Conservation (phyloP, 2,329 filamentous ascomycete species). For the Pezicula radicicola region DNA sequence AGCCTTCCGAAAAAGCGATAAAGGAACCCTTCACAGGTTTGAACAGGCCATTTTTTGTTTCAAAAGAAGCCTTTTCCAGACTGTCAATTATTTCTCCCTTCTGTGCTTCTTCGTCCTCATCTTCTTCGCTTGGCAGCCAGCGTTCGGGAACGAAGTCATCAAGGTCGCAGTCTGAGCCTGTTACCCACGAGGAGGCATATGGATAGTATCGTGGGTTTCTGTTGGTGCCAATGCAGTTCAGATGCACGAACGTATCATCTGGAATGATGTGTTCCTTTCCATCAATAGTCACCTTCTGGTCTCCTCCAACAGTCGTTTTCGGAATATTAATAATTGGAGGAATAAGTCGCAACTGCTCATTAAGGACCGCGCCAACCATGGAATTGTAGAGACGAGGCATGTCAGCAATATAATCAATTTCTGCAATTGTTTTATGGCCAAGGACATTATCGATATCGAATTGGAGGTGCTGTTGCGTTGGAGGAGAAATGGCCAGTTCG, state of each 20-base stretch:
- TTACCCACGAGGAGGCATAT: constrained; percentile 6
- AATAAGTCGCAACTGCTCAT: constrained; percentile 52
- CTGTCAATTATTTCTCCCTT: constrained; percentile 1
- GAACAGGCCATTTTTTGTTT: constrained; percentile 12
- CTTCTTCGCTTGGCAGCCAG: constrained; percentile 31
- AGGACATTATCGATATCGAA: constrained; percentile 22
- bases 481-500: constrained; percentile 19
- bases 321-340: constrained; percentile 53
- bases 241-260: constrained; percentile 36
- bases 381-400: constrained; percentile 23
- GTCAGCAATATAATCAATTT: constrained; percentile 17
- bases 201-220: constrained; percentile 57
- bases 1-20: constrained; percentile 31
- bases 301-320: constrained; percentile 35
- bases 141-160: constrained; percentile 43
- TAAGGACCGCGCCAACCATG: constrained; percentile 29
- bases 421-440: constrained; percentile 14
- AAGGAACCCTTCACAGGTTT: constrained; percentile 26
- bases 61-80: constrained; percentile 6
- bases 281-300: constrained; percentile 14
- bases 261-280: constrained; percentile 10
- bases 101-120: constrained; percentile 1
- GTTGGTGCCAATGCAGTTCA: constrained; percentile 42
- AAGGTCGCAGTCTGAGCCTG: constrained; percentile 31
- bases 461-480: constrained; percentile 18